phyloP scores from a whole-genome alignment of 2,329 filamentous ascomycete species.

The Colletotrichum sp. region DNA sequence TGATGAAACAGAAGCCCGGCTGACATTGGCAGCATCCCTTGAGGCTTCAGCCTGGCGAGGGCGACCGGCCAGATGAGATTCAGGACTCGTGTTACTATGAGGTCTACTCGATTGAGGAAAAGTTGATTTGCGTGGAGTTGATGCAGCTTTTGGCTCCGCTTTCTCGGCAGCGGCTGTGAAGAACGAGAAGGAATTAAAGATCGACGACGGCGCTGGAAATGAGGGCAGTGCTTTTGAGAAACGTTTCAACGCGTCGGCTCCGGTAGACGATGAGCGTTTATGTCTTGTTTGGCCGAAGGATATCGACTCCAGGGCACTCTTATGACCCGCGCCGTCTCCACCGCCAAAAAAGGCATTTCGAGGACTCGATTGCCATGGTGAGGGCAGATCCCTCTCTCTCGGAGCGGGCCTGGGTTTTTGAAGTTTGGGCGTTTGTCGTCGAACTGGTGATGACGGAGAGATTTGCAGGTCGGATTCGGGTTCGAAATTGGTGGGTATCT shows the following conservation, averaged over 20 bases:
- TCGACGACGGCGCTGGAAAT: constrained; percentile 31
- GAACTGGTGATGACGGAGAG: background rate
- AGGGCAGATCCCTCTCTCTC: constrained; percentile 25
- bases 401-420: constrained; percentile 8
- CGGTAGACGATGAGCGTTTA: constrained; percentile 58
- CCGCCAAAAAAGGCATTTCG: constrained; percentile 40
- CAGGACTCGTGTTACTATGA: background rate
- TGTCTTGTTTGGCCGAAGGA: constrained; percentile 52
- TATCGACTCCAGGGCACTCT: constrained; percentile 45
- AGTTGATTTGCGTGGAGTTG: background rate
- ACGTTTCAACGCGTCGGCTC: constrained; percentile 62
- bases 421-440: constrained; percentile 10
- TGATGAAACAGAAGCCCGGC: constrained; percentile 1
- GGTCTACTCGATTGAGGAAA: background rate
- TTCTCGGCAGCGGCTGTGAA: constrained; percentile 20
- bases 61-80: background rate
- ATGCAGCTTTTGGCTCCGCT: background rate
- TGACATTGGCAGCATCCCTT: background rate
- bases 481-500: constrained; percentile 15
- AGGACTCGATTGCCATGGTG: constrained; percentile 47
- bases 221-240: constrained; percentile 63
- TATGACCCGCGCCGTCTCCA: constrained; percentile 28
- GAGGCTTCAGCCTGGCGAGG: background rate
- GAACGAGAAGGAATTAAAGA: constrained; percentile 22
- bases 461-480: constrained; percentile 10